Base-by-base conservation (phyloP, 352 stramenopile species). In the Blastocystis sp. region DNA sequence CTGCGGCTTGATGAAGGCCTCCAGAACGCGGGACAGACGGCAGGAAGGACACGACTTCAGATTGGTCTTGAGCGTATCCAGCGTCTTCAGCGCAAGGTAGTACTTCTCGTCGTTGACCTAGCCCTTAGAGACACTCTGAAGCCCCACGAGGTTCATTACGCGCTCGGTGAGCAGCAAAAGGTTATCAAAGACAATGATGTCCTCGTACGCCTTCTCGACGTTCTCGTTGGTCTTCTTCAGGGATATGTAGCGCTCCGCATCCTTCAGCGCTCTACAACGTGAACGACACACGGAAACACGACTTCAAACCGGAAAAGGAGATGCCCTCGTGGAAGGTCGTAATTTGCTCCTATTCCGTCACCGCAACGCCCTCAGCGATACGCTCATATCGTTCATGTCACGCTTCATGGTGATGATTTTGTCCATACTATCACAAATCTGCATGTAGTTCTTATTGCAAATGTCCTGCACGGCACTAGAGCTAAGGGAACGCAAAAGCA, bases 361-460 rank as follows among this genome's bases (percentile, higher is more conserved):
- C 59, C 21, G n/a, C 59, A 38, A 28, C 14, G 21, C 4, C 62
- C 6, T 38, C 9, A 7, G 24, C 10, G 1, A 1, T 77, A 88
- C 78, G 21, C 48, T 78, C 28, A 88, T 57, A 62, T 62, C 64
- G 19, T 77, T 79, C n/a, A 88, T 54, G 78, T 88, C 78, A 21
- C 68, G 78, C 62, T 65, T 79, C 68, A 88, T 88, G 14, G 42
- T 78, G 24, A 76, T 78, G 9, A 88, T 19, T 24, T 79, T 65
- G 45, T 88, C 78, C 64, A 88, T 76, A 78, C 61, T 88, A 61
- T 79, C 54, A 28, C 78, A 76, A 66, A 88, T 69, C 38, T 88
- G 14, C 42, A 88, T 63, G 54, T 88, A 88, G 61, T 88, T 88
- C 68, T 88, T 88, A 34, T 88, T 79, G 45, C 78, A 88, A 78